phyloP scores from a whole-genome alignment of 2,329 filamentous ascomycete genomes.

The Annulohypoxylon truncatum region DNA sequence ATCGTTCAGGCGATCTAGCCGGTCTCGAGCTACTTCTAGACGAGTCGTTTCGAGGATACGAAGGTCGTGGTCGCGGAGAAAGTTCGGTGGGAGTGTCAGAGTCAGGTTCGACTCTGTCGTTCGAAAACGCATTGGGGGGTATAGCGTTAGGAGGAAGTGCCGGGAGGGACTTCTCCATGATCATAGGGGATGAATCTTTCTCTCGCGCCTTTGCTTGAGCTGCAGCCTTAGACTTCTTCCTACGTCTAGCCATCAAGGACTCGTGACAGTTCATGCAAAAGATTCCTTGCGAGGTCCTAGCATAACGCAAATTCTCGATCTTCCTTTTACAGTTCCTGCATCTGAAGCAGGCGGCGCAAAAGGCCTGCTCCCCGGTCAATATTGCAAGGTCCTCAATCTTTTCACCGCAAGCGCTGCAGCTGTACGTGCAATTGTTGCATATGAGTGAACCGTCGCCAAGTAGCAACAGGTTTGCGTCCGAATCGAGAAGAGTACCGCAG shows the following conservation, averaged over 20 bases:
- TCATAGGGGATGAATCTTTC: conserved; percentile 73
- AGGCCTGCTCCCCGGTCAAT: conserved; percentile 96
- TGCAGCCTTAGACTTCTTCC: conserved; percentile 83
- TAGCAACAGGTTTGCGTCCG: conserved; percentile 95
- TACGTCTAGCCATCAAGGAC: conserved; percentile 89
- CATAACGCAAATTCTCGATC: conserved; percentile 98
- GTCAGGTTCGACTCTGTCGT: conserved; percentile 68
- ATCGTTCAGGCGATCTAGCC: conserved; percentile 66
- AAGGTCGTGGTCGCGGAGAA: conserved; percentile 69
- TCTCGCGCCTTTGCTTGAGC: conserved; percentile 70
- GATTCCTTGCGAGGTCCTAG: conserved; percentile 95
- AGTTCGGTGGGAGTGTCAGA: conserved; percentile 76
- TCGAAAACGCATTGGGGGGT: conserved; percentile 70
- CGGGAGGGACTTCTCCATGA: conserved; percentile 91
- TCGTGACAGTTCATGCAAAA: conserved; percentile 99
- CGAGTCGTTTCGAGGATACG: conserved; percentile 64
- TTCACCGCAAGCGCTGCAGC: conserved; percentile 94
- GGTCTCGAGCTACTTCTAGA: conserved; percentile 66
- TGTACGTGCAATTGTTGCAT: conserved; percentile 99
- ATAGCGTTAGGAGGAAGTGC: conserved; percentile 84
- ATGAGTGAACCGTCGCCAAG: conserved; percentile 98
- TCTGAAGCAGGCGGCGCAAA: conserved; percentile 96
- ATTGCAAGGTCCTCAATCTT: conserved; percentile 99
- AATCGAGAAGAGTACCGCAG: conserved; percentile 94
- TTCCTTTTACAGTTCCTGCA: conserved; percentile 99